phyloP scores from a whole-genome alignment of 2,329 filamentous ascomycete genomes.

The Trichoderma sp. region DNA sequence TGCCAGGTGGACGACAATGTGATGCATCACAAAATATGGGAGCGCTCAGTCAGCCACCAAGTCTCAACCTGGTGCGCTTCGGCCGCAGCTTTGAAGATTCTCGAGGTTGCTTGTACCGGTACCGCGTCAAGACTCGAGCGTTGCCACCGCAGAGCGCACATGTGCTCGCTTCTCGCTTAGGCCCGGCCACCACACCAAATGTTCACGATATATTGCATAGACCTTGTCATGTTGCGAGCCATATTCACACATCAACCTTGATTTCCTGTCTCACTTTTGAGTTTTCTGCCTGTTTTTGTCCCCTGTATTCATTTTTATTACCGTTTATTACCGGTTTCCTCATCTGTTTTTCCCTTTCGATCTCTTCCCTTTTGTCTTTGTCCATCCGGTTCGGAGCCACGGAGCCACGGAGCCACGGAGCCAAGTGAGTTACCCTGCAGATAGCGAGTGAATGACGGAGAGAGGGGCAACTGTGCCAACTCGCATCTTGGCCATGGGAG shows the following conservation, averaged over 20 bases:
- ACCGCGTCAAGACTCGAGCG: not conserved
- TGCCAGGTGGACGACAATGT: not conserved
- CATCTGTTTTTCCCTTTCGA: not conserved
- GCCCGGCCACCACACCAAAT: not conserved
- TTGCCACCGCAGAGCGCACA: not conserved
- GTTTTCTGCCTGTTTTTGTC: not conserved
- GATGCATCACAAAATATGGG: slow-evolving; percentile 3
- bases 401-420: too few relatives aligned
- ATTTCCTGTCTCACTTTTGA: not conserved
- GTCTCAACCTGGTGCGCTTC: not conserved
- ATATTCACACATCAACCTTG: not conserved
- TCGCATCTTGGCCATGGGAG: not conserved
- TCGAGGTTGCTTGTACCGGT: not conserved
- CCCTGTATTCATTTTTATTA: not conserved
- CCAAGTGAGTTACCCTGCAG: not conserved
- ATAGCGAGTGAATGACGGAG: not conserved
- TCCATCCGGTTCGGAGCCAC: too few relatives aligned
- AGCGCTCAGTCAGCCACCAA: not conserved
- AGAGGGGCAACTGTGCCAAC: not conserved
- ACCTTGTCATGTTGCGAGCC: not conserved
- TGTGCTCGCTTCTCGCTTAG: slow-evolving; percentile 2
- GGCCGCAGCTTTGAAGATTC: not conserved
- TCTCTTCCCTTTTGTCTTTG: not conserved
- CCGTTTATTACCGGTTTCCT: not conserved
- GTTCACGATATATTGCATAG: not conserved